A percentile compares a stretch with the other conserved stretches of the same genome.
phyloP scores from a whole-genome alignment of 495 filamentous ascomycete species.

The Oleoguttula mirabilis region DNA sequence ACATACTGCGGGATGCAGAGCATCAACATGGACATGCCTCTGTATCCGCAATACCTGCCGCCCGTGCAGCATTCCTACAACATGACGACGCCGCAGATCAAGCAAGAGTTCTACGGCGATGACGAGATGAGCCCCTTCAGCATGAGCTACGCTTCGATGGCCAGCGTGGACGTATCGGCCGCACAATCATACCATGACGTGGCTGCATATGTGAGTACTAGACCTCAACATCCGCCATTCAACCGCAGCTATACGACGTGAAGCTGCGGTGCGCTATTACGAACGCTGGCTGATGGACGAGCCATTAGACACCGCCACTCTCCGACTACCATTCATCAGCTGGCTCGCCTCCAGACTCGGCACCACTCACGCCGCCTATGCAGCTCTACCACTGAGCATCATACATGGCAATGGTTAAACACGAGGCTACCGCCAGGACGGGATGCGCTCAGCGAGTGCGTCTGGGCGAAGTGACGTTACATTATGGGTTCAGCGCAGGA shows the following conservation, averaged over 20 bases:
- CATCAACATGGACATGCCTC: constrained; percentile 44
- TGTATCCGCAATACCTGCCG: constrained; percentile 52
- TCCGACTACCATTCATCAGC: constrained; percentile 35
- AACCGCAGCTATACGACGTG: constrained; percentile 6
- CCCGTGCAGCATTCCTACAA: constrained; percentile 43
- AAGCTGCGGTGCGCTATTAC: neutral
- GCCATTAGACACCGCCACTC: constrained; percentile 73
- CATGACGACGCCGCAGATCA: constrained; percentile 49
- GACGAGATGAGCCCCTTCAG: constrained; percentile 68
- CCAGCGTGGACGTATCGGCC: constrained; percentile 58
- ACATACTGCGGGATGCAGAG: constrained; percentile 53
- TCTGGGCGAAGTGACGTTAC: too few species aligned
- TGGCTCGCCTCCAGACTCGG: neutral
- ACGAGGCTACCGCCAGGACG: too few species aligned
- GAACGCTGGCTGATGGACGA: constrained; percentile 10
- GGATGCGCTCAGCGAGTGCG: too few species aligned
- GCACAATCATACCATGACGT: constrained; percentile 48
- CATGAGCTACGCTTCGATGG: constrained; percentile 61
- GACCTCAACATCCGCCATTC: constrained; percentile 15
- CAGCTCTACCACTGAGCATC: constrained; percentile 1
- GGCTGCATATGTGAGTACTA: constrained; percentile 21
- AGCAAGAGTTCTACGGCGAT: constrained; percentile 45
- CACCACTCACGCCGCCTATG: constrained; percentile 5
- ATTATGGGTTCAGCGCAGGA: too few species aligned
- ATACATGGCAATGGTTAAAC: too few species aligned